Evolutionary conservation across 345 rosid species (phyloP), one percentile per base, ranked within the genome.

Genomic region (Aurinia saxatilis): DNA sequence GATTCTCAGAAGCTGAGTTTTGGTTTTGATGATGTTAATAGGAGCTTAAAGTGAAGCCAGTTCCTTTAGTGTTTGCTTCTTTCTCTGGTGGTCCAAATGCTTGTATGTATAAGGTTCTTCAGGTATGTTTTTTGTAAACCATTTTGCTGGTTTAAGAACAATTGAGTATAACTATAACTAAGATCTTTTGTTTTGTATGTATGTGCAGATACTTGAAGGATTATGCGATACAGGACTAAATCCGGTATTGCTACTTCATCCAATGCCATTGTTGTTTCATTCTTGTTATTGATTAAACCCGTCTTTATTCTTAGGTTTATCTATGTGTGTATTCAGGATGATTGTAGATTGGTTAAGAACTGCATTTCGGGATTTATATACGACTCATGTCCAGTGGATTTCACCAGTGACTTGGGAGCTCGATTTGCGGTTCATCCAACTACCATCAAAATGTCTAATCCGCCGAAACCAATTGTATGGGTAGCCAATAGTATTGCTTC

Each of bases 21-120:
- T 72, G 18, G 62, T 29, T 16, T 50, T 39, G 17, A 23, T 64
- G 5, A 23, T 62, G 12, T 38, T 41, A n/a, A 46, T 60, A 89
- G 97, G 99, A 85, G 75, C 79, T 93, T 8, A 93, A 87, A 82
- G 57, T 57, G 61, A 78, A 80, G 67, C 82, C 84, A 48, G 72
- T 84, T 71, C 99, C 99, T 45, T 49, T 87, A 31, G 96, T 87
- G 48, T 80, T 93, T 41, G 88, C 86, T 14, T 81, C 99, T 0
- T 93, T 89, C 77, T 93, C 96, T 15, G 95, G 97, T 34, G 99
- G 95, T 65, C 88, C 95, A 19, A 87, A 84, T 51, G 88, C 99
- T 19, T 87, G 97, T 73, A 84, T 89, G 96, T 87, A 84, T 73
- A 89, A 85, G 75, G 84, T 84, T 75, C 88, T 93, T 73, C 95